Evolutionary conservation across 2,329 filamentous ascomycete genomes (phyloP).

Genomic region (Didymella pomorum): DNA sequence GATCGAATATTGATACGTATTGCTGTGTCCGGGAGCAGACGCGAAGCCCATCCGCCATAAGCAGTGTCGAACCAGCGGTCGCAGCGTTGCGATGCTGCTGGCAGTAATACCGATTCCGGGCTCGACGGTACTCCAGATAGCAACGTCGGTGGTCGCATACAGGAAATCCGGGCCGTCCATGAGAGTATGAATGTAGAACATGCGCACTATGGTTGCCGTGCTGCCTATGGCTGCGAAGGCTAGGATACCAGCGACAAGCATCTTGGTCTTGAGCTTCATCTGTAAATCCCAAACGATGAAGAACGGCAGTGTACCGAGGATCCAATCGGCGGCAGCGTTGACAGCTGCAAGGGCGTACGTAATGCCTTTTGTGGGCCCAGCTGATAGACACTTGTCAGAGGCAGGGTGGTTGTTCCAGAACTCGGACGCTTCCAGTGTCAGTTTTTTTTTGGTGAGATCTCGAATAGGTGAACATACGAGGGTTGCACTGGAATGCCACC

Average conservation of each 20-base stretch:
- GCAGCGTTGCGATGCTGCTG: slow-evolving; percentile 58
- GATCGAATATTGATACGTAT: slow-evolving; percentile 19
- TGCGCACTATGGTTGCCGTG: slow-evolving; percentile 58
- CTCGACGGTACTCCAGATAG: slow-evolving; percentile 48
- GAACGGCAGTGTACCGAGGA: slow-evolving; percentile 49
- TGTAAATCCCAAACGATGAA: slow-evolving; percentile 64
- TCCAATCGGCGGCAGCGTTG: slow-evolving; percentile 46
- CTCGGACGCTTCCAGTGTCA: slow-evolving; percentile 44
- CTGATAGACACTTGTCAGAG: slow-evolving; percentile 53
- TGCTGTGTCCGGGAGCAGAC: slow-evolving; percentile 26
- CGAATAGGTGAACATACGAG: slow-evolving; percentile 34
- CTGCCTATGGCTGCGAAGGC: slow-evolving; percentile 55
- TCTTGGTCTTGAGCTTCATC: slow-evolving; percentile 62
- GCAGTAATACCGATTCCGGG: slow-evolving; percentile 54
- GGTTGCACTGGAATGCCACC: slow-evolving; percentile 62
- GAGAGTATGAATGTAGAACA: slow-evolving; percentile 53
- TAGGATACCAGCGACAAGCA: slow-evolving; percentile 62
- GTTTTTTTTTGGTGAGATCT: too few relatives aligned
- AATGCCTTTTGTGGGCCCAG: slow-evolving; percentile 59
- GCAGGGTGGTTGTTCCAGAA: slow-evolving; percentile 59
- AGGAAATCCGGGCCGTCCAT: slow-evolving; percentile 52
- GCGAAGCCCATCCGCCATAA: slow-evolving; percentile 33
- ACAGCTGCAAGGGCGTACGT: slow-evolving; percentile 52
- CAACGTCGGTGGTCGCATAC: slow-evolving; percentile 53
- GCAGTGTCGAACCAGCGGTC: slow-evolving; percentile 55